Conservation (phyloP, 2,329 filamentous ascomycete species). For the Colletotrichum sp. region DNA sequence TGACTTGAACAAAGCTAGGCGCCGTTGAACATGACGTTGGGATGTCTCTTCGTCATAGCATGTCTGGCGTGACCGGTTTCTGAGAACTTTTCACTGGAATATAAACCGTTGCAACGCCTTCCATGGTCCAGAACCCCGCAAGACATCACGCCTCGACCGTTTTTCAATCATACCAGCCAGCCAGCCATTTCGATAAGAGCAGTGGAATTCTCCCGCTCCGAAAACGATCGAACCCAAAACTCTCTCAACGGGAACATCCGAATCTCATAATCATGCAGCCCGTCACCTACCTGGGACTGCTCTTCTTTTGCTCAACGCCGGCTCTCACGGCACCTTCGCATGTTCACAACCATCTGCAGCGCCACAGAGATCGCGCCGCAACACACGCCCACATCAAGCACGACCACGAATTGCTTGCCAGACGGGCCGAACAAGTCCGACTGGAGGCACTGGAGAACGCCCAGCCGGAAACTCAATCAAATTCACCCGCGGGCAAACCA, state of each 20-base stretch:
- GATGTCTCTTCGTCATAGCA: slow-evolving; percentile 1
- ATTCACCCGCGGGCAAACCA: neutral
- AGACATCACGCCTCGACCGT: neutral
- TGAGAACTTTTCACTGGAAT: neutral
- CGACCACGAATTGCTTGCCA: neutral
- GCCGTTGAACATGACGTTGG: slow-evolving; percentile 11
- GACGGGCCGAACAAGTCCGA: neutral
- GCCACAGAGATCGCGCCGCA: slow-evolving; percentile 8
- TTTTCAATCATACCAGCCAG: neutral
- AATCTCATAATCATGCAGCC: slow-evolving; percentile 3
- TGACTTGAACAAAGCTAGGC: neutral
- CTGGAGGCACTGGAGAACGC: neutral
- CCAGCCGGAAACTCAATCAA: neutral
- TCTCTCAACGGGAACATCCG: neutral
- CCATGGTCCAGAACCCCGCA: neutral
- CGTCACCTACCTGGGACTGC: neutral
- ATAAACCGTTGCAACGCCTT: slow-evolving; percentile 2
- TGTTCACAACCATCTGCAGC: slow-evolving; percentile 14
- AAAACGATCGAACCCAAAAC: neutral
- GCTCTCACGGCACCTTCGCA: slow-evolving; percentile 5
- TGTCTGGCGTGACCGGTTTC: neutral
- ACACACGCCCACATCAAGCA: slow-evolving; percentile 12
- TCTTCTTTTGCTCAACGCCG: slow-evolving; percentile 3
- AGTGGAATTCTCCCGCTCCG: neutral
- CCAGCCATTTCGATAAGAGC: neutral